These are phyloP conservation scores for Stevia rebaudiana DNA, from an alignment of 140 eudicot species.

Conservation along the genomic window DNA sequence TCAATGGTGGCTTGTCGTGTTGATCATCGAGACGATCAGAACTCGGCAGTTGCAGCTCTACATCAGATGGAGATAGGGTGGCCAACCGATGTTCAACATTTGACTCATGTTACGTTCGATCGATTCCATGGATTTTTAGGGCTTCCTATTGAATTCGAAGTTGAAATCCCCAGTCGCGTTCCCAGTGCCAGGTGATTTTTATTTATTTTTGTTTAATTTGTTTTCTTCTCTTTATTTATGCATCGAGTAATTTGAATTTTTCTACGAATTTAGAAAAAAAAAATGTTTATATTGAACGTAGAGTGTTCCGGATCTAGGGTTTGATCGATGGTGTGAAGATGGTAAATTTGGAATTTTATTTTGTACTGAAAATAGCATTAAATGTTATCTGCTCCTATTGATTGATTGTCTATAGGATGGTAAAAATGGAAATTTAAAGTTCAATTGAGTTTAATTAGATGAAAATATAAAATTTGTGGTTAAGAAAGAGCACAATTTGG, in stretches of 20 bases:
- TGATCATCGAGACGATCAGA: constrained; percentile 35
- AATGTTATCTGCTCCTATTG: constrained; percentile 11
- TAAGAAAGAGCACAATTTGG: too few relatives aligned
- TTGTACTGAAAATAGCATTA: constrained; percentile 1
- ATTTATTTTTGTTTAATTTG: constrained; percentile 2
- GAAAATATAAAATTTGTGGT: too few relatives aligned
- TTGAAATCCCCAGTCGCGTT: constrained; percentile 64
- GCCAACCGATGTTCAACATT: constrained; percentile 82
- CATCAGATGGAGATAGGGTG: constrained; percentile 82
- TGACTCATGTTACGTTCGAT: constrained; percentile 80
- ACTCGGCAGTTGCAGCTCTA: constrained; percentile 28
- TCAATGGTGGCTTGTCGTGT: constrained; percentile 86
- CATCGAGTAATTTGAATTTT: neutral
- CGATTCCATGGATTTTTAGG: constrained; percentile 75
- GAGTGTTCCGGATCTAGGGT: constrained; percentile 6
- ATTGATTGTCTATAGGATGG: neutral
- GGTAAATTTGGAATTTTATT: constrained; percentile 20
- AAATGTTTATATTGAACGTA: neutral
- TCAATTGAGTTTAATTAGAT: too few relatives aligned
- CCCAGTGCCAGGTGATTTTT: constrained; percentile 71
- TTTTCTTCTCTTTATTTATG: neutral
- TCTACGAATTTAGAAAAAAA: neutral
- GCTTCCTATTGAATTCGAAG: constrained; percentile 68
- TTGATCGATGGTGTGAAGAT: constrained; percentile 27
- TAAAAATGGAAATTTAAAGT: neutral